A percentile compares a stretch with the other conserved stretches of the same genome.
Conservation (phyloP, 129 eudicot genomes). For the Flaveria linearis region DNA sequence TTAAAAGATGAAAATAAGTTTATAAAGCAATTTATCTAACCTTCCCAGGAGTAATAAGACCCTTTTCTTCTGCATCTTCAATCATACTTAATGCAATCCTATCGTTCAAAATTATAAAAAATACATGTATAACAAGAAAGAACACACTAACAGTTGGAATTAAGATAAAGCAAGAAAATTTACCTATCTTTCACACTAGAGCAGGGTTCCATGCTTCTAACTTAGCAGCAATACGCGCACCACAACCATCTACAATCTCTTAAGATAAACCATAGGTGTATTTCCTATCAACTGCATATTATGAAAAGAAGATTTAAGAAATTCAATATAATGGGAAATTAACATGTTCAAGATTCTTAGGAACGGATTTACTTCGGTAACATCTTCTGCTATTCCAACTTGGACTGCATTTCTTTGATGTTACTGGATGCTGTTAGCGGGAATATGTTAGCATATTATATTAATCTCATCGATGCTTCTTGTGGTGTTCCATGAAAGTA, state of each 20-base stretch:
- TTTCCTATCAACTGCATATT: conserved; percentile 61
- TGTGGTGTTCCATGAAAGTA: neutral
- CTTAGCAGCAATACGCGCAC: conserved; percentile 62
- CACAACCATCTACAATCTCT: conserved; percentile 64
- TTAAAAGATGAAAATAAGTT: neutral
- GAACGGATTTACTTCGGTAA: conserved; percentile 51
- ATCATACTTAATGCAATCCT: conserved; percentile 70
- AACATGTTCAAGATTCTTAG: neutral
- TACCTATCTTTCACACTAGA: conserved; percentile 78
- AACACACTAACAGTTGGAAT: neutral
- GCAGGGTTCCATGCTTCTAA: conserved; percentile 73
- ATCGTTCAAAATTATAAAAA: neutral
- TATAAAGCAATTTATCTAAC: conserved; percentile 32
- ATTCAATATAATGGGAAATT: neutral
- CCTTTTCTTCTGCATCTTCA: conserved; percentile 77
- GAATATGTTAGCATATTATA: conserved; percentile 22
- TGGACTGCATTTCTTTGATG: conserved; percentile 46
- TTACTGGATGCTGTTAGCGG: conserved; percentile 34
- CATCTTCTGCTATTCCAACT: conserved; percentile 61
- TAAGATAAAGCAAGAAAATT: neutral
- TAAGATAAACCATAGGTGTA: conserved; percentile 75
- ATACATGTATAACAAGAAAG: neutral
- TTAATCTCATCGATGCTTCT: neutral
- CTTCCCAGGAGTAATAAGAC: conserved; percentile 71
- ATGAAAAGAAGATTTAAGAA: neutral